Percentiles rank a stretch among this genome's conserved stretches.
Conservation (phyloP, 1,139 yeast species). For the Suhomyces chickasaworum region DNA sequence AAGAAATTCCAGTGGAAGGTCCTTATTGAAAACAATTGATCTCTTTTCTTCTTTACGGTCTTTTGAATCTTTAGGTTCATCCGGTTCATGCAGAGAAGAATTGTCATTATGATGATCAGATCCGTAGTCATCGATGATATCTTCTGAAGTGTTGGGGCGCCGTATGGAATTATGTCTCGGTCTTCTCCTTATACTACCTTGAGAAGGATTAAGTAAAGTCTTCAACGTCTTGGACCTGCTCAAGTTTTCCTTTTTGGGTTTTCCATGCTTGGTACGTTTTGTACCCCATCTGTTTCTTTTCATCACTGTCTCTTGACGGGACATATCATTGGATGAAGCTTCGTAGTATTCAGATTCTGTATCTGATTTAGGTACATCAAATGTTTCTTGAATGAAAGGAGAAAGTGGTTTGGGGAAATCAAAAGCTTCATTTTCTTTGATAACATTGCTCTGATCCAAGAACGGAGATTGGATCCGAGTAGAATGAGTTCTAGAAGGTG, state of each 20-base stretch:
- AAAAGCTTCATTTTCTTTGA: conserved; percentile 27
- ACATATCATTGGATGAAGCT: conserved; percentile 4
- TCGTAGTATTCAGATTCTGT: conserved; percentile 14
- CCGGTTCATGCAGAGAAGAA: conserved; percentile 23
- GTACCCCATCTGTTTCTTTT: conserved; percentile 92
- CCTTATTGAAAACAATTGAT: conserved; percentile 65
- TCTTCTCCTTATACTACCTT: conserved; percentile 10
- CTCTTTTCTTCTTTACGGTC: conserved; percentile 51
- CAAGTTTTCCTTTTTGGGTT: conserved; percentile 51
- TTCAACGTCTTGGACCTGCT: conserved; percentile 50
- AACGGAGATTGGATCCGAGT: conserved; percentile 27
- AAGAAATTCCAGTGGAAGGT: conserved; percentile 62
- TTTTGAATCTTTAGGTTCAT: conserved; percentile 36
- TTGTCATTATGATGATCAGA: conserved; percentile 21
- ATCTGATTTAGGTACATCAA: conserved; percentile 13
- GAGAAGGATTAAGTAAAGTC: conserved; percentile 27
- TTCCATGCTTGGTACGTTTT: conserved; percentile 74
- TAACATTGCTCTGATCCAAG: conserved; percentile 23
- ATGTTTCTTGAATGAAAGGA: conserved; percentile 21
- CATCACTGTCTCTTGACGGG: conserved; percentile 39
- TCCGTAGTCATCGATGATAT: conserved; percentile 30
- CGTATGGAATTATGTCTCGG: conserved; percentile 19
- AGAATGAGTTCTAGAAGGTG: conserved; percentile 4
- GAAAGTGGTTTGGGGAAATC: conserved; percentile 23
- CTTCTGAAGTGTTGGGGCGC: conserved; percentile 28